phyloP scores from a whole-genome alignment of 768 basidiomycete species.

The Lentinula sp. region DNA sequence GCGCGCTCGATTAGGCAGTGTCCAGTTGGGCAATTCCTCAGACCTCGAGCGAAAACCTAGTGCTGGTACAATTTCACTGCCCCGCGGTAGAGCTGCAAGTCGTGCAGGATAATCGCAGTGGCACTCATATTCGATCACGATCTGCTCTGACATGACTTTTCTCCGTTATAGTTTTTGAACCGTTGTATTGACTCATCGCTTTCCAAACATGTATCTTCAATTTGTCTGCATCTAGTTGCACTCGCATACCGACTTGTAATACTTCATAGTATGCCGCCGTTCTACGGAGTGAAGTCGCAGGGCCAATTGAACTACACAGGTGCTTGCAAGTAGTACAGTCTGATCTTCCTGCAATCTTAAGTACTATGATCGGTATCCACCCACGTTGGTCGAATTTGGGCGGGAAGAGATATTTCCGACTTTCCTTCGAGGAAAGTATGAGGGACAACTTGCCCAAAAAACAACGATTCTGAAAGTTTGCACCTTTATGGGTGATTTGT shows the following conservation, averaged over 20 bases:
- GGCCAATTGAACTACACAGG: no score
- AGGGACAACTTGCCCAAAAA: background rate
- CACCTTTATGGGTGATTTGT: background rate
- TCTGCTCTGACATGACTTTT: background rate
- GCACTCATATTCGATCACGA: background rate
- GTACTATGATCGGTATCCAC: no score
- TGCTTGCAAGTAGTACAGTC: no score
- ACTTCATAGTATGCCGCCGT: background rate
- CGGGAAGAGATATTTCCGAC: no score
- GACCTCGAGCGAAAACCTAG: conserved; percentile 1
- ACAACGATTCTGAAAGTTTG: background rate
- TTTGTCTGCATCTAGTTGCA: background rate
- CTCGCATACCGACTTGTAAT: background rate
- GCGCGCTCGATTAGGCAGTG: conserved; percentile 5
- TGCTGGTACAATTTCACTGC: conserved; percentile 2
- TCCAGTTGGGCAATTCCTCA: background rate
- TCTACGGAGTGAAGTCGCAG: background rate
- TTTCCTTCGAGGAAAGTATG: no score
- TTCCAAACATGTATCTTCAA: background rate
- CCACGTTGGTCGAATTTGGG: no score
- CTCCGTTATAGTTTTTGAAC: background rate
- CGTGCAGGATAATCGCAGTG: background rate
- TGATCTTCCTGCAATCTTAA: no score
- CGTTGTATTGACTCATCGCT: background rate
- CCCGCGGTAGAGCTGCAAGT: background rate